phyloP scores from a whole-genome alignment of 345 rosid genomes.

The Acer yangbiense region DNA sequence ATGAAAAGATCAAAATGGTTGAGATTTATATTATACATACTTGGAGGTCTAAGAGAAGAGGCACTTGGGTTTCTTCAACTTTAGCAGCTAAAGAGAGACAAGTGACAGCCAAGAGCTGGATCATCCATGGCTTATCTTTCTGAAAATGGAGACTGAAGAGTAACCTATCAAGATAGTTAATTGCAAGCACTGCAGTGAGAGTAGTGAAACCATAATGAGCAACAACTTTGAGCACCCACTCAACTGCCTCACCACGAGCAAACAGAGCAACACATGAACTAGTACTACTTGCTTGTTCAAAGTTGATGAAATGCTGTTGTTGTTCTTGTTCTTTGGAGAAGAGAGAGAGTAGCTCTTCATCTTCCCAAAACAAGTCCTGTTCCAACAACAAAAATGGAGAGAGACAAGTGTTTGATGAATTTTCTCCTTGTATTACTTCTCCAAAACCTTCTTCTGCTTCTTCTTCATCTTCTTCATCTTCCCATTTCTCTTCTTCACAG shows the following conservation, averaged over 20 bases:
- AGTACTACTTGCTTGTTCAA: neutral
- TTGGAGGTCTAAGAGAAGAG: conserved; percentile 84
- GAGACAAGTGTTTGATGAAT: conserved; percentile 14
- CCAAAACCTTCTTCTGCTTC: conserved; percentile 21
- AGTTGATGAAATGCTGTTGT: neutral
- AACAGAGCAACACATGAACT: conserved; percentile 25
- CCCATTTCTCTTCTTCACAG: conserved; percentile 80
- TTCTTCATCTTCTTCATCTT: conserved; percentile 42
- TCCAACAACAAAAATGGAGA: conserved; percentile 45
- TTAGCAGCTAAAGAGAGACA: conserved; percentile 95
- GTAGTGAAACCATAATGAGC: conserved; percentile 68
- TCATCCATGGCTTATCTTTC: conserved; percentile 85
- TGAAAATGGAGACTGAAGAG: conserved; percentile 48
- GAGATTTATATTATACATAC: conserved; percentile 31
- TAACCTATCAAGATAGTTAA: conserved; percentile 86
- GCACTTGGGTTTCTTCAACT: conserved; percentile 86
- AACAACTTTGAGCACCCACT: conserved; percentile 76
- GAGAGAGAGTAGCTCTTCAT: conserved; percentile 65
- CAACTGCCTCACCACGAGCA: conserved; percentile 68
- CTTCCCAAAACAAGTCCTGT: conserved; percentile 81
- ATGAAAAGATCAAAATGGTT: neutral
- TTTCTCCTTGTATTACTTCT: conserved; percentile 4
- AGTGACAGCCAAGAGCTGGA: conserved; percentile 81
- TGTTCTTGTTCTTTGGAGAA: conserved; percentile 61
- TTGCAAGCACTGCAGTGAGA: conserved; percentile 71